Evolutionary conservation across 2,329 filamentous ascomycete genomes (phyloP).

Genomic region (Didymella pinodella): DNA sequence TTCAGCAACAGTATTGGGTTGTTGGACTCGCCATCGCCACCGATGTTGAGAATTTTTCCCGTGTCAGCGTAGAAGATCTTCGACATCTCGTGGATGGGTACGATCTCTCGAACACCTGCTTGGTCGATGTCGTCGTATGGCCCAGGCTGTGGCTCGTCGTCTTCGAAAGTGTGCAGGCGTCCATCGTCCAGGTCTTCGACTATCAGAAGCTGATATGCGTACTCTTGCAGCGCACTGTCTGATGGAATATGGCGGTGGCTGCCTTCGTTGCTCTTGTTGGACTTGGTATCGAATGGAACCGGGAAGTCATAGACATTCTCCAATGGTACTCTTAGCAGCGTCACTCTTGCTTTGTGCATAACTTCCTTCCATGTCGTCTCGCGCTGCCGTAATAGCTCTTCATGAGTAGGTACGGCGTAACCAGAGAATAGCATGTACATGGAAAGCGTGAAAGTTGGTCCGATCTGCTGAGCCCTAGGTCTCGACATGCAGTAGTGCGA

Average conservation of each 20-base stretch:
- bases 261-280: slow-evolving; percentile 24
- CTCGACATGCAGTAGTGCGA: slow-evolving; percentile 76
- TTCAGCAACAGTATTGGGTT: slow-evolving; percentile 79
- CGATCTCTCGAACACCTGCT: slow-evolving; percentile 71
- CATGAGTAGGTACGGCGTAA: slow-evolving; percentile 67
- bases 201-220: slow-evolving; percentile 81
- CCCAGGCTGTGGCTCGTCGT: slow-evolving; percentile 63
- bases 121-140: slow-evolving; percentile 67
- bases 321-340: slow-evolving; percentile 75
- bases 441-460: slow-evolving; percentile 84
- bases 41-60: slow-evolving; percentile 87
- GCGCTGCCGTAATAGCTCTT: slow-evolving; percentile 67
- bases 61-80: slow-evolving; percentile 96
- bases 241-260: slow-evolving; percentile 47
- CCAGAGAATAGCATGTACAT: slow-evolving; percentile 95
- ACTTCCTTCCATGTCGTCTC: slow-evolving; percentile 93
- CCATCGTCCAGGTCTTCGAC: slow-evolving; percentile 82
- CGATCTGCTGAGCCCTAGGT: slow-evolving; percentile 76
- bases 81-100: slow-evolving; percentile 78
- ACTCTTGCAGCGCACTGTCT: slow-evolving; percentile 66
- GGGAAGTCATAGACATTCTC: slow-evolving; percentile 60
- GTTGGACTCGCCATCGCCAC: slow-evolving; percentile 70
- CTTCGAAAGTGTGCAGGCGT: slow-evolving; percentile 71
- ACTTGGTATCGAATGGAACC: slow-evolving; percentile 30
- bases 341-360: slow-evolving; percentile 88